These are phyloP conservation scores for Solanum gandarillasii DNA, from an alignment of 257 asterid genomes.

Conservation along the genomic window DNA sequence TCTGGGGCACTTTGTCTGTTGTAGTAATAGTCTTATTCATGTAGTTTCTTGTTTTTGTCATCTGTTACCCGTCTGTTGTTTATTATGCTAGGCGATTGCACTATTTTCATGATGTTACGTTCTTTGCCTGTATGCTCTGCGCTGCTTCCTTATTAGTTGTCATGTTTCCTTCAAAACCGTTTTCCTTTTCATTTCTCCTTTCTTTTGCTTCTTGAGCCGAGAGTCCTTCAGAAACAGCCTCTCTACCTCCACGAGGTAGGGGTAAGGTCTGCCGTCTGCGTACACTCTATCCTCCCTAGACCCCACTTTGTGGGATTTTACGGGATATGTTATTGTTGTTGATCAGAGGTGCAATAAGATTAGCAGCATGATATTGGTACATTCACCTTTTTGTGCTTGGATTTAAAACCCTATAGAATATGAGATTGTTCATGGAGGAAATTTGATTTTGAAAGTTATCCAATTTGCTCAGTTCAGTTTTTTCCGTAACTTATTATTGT, in stretches of 20 bases:
- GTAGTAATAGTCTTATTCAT: background rate
- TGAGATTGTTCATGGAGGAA: background rate
- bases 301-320: background rate
- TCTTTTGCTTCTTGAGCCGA: background rate
- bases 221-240: background rate
- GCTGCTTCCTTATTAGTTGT: background rate
- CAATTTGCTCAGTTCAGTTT: background rate
- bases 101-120: background rate
- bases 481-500: background rate
- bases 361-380: background rate
- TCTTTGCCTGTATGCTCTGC: background rate
- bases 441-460: background rate
- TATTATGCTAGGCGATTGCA: background rate
- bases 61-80: background rate
- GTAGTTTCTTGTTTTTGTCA: background rate
- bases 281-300: background rate
- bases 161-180: background rate
- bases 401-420: background rate
- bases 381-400: background rate
- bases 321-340: background rate
- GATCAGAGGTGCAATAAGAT: background rate
- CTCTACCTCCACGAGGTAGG: background rate
- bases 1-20: background rate
- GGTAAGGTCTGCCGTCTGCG: background rate
- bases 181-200: background rate